Base-by-base conservation (phyloP, 2,329 filamentous ascomycete genomes). In the Talaromyces sp. region DNA sequence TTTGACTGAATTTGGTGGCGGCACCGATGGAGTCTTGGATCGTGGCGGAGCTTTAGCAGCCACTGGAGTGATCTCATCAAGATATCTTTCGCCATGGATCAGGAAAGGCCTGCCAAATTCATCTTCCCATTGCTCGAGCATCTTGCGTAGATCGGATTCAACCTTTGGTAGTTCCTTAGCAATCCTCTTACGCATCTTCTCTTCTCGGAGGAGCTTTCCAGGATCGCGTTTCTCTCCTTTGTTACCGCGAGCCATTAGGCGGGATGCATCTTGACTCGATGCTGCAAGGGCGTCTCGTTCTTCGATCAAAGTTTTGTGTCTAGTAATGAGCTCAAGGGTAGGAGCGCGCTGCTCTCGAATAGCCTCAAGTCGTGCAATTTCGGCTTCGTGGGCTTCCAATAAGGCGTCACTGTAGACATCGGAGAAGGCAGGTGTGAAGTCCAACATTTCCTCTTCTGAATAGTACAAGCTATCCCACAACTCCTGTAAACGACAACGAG, bases 131-230 rank as follows among this genome's bases (percentile, higher is more conserved):
- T 85, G 81, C 75, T 94, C 91, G 31, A 99, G 84, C n/a, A 86
- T 84, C 76, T 89, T 94, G 69, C 87, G 86, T 66, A 99, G 81
- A n/a, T 98, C 93, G 0, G 85, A 85, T 65, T 94, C 89, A 51
- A 99, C 85, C 81, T 96, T 98, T 64, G 95, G 95, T 34, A 99
- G 83, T 74, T 99, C 95, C 78, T 98, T 99, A 29, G 93, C 86
- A 68, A 99, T 97, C 65, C 93, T 87, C 86, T 99, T 99, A 67
- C 95, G 89, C 92, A 97, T 96, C 85, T 98, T 99, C 81, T 99
- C 95, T 75, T 99, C 95, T 34, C 95, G 87, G 61, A 99, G 83
- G 17, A 99, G 84, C 79, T 97, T 95, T 60, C 93, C 94, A 2
- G 95, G 95, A 74, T 99, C 95, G 68, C 96, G 91, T 78, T 89